phyloP scores from a whole-genome alignment of 2,329 filamentous ascomycete species.

The Aspergillus versicolor region DNA sequence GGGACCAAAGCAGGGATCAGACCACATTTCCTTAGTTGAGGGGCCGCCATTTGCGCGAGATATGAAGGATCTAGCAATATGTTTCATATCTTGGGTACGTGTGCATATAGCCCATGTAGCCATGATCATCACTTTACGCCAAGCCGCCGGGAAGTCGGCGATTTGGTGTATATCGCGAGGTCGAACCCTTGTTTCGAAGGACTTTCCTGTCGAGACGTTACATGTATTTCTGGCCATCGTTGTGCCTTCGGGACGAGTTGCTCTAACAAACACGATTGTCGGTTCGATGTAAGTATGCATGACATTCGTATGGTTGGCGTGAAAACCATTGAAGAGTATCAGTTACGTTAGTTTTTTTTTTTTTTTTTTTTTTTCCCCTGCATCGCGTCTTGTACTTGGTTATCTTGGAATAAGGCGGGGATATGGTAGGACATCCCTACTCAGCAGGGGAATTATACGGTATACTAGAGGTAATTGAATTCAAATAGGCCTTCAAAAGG shows the following conservation, averaged over 20 bases:
- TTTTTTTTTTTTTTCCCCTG: no score
- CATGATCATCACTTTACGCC: constrained; percentile 27
- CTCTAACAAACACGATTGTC: constrained; percentile 19
- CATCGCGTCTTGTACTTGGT: no score
- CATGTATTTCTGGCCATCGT: constrained; percentile 29
- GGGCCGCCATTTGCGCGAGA: constrained; percentile 38
- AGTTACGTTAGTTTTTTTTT: no score
- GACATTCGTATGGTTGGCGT: constrained; percentile 15
- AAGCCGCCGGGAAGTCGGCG: constrained; percentile 20
- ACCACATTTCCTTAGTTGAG: constrained; percentile 40
- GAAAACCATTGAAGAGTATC: neutral
- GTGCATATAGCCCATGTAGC: constrained; percentile 22
- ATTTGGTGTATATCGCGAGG: constrained; percentile 33
- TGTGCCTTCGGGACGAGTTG: constrained; percentile 19
- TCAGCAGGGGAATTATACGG: no score
- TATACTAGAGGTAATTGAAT: no score
- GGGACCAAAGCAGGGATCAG: constrained; percentile 13
- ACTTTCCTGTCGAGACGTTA: constrained; percentile 27
- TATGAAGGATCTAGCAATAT: constrained; percentile 34
- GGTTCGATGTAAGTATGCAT: constrained; percentile 23
- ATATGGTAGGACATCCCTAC: no score
- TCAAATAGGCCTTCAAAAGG: no score
- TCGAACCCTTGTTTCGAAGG: constrained; percentile 27
- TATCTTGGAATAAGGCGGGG: no score
- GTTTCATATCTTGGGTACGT: constrained; percentile 30